Conservation (phyloP, 768 basidiomycete species). For the Calocera viscosa region DNA sequence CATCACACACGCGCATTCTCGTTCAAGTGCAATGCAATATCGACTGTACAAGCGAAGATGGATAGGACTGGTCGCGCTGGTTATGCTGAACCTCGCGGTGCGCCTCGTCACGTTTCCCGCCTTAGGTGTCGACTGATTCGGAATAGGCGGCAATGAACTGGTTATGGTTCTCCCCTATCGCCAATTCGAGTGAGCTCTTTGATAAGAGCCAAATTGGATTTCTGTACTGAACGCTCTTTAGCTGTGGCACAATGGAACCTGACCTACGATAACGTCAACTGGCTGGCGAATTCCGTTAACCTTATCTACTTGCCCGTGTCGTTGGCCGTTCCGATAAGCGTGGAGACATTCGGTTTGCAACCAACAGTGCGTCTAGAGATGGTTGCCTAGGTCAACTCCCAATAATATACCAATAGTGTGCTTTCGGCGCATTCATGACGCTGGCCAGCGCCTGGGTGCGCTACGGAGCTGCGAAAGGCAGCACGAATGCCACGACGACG, state of each 20-base stretch:
- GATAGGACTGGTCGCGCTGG: slow-evolving; percentile 49
- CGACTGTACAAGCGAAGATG: slow-evolving; percentile 61
- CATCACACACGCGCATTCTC: neutral
- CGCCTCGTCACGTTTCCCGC: neutral
- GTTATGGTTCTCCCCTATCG: slow-evolving; percentile 79
- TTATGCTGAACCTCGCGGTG: slow-evolving; percentile 47
- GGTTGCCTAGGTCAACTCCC: neutral
- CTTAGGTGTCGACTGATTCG: neutral
- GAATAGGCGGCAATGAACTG: slow-evolving; percentile 41
- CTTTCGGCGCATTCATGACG: slow-evolving; percentile 42
- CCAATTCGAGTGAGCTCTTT: slow-evolving; percentile 44
- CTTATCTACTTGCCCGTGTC: slow-evolving; percentile 52
- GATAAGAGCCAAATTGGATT: neutral
- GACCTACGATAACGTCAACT: slow-evolving; percentile 48
- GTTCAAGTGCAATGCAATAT: slow-evolving; percentile 27
- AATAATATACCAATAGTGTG: slow-evolving; percentile 36
- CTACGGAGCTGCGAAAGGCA: slow-evolving; percentile 44
- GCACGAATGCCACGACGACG: neutral
- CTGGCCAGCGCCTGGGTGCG: slow-evolving; percentile 64
- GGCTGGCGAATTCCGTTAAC: slow-evolving; percentile 61
- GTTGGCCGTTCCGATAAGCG: slow-evolving; percentile 44
- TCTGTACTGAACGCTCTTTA: neutral
- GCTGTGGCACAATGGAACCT: slow-evolving; percentile 47
- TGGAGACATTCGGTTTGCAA: slow-evolving; percentile 47
- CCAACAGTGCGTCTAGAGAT: slow-evolving; percentile 39